Conservation (phyloP, 306 rosid genomes). For the Cucumis sativus region Cucumber_9930_V3 NC_026657.2:22040501-22041000, state of each 20-base stretch:
- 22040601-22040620: slow-evolving; percentile 4
- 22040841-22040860: slow-evolving; percentile 73
- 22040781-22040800: slow-evolving; percentile 56
- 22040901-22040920: slow-evolving; percentile 58
- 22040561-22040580: background rate
- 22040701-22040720: background rate
- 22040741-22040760: background rate
- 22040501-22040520: background rate
- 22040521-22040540: background rate
- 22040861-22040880: slow-evolving; percentile 85
- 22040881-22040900: slow-evolving; percentile 60
- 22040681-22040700: background rate
- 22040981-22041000: background rate
- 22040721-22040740: background rate
- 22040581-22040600: background rate
- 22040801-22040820: slow-evolving; percentile 53
- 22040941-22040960: background rate
- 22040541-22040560: background rate
- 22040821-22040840: slow-evolving; percentile 62
- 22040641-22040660: slow-evolving; percentile 2
- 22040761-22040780: background rate
- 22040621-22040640: background rate
- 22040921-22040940: slow-evolving; percentile 36
- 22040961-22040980: background rate
- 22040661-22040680: slow-evolving; percentile 1